Base-by-base conservation (phyloP, 805 yeast genomes). In the Ogataea thermomethanolica region DNA sequence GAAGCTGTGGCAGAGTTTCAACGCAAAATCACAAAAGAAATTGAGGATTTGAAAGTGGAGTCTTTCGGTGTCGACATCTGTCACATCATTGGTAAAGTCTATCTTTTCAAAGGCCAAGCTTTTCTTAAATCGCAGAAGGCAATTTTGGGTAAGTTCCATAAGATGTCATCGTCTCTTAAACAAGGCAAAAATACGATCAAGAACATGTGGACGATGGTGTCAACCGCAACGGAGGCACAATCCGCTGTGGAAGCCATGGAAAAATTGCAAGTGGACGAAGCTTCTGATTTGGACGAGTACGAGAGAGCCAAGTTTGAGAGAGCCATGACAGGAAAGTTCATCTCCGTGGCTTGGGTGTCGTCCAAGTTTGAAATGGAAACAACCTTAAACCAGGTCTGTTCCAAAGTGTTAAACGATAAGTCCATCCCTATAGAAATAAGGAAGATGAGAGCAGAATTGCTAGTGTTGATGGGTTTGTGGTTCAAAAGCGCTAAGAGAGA, bases 301-400 rank as follows among this genome's bases (percentile, higher is more conserved):
- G 62, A 50, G 46, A 58, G 41, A 48, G 87, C 86, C 2, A 83
- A 81, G 45, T 73, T 80, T 69, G 91, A 84, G 55, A 80, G 83
- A 57, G 69, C 80, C 24, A 64, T 85, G 49, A 79, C 84, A 71
- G 93, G 91, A 14, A 85, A 84, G 59, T 85, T 84, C 13, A 64
- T 85, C 25, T 82, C 85, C 7, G 91, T 90, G 2, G 93, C 93
- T 7, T 85, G 95, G 95, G 78, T 79, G 9, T 88, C 91, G 0
- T 79, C 90, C 9, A 81, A 76, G 54, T 84, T 79, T 56, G 95
- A 85, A 59, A 84, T 85, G 38, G 84, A 80, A 58, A 71, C 82
- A 10, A 83, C 88, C 0, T 69, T 83, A 38, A 74, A 86, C 49
- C 76, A 71, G 9, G 93, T 84, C 9, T 84, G 91, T 63, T 83